phyloP scores from a whole-genome alignment of 192 early-diverging fungal species.

The Rhizophagus prolifer region DNA sequence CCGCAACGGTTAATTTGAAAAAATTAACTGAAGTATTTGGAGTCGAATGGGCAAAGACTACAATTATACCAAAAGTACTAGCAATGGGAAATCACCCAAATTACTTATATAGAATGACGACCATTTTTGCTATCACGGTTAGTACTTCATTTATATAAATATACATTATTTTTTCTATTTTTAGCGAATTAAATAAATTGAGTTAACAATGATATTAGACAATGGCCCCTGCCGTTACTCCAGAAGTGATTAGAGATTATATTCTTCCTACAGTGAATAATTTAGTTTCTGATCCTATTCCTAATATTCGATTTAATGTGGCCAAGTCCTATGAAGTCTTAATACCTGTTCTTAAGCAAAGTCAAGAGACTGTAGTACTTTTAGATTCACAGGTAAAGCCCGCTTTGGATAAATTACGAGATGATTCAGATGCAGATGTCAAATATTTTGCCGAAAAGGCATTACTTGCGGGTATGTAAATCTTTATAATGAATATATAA shows the following conservation, averaged over 20 bases:
- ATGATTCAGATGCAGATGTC: slow-evolving; percentile 93
- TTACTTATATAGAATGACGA: slow-evolving; percentile 98
- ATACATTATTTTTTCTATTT: background rate
- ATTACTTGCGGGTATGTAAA: slow-evolving; percentile 45
- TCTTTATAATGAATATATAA: background rate
- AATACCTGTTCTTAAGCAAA: slow-evolving; percentile 72
- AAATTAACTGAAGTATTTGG: slow-evolving; percentile 99
- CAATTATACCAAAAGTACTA: slow-evolving; percentile 93
- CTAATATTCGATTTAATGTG: slow-evolving; percentile 99
- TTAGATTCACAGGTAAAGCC: slow-evolving; percentile 75
- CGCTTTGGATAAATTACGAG: slow-evolving; percentile 76
- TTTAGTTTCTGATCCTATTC: slow-evolving; percentile 91
- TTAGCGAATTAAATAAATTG: slow-evolving; percentile 1
- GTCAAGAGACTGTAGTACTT: slow-evolving; percentile 57
- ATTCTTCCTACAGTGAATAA: slow-evolving; percentile 85
- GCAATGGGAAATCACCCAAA: slow-evolving; percentile 88
- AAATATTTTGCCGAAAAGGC: slow-evolving; percentile 88
- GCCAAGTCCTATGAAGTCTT: slow-evolving; percentile 91
- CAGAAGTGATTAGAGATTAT: slow-evolving; percentile 84
- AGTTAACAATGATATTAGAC: slow-evolving; percentile 48
- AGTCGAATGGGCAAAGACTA: slow-evolving; percentile 92
- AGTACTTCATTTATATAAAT: slow-evolving; percentile 25
- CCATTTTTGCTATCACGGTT: slow-evolving; percentile 93
- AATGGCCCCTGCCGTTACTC: slow-evolving; percentile 82
- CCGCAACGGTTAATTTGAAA: slow-evolving; percentile 90